A percentile compares a stretch with the other conserved stretches of the same genome.
Evolutionary conservation across 2,329 filamentous ascomycete species (phyloP).

Genomic region (Apiospora arundinis): DNA sequence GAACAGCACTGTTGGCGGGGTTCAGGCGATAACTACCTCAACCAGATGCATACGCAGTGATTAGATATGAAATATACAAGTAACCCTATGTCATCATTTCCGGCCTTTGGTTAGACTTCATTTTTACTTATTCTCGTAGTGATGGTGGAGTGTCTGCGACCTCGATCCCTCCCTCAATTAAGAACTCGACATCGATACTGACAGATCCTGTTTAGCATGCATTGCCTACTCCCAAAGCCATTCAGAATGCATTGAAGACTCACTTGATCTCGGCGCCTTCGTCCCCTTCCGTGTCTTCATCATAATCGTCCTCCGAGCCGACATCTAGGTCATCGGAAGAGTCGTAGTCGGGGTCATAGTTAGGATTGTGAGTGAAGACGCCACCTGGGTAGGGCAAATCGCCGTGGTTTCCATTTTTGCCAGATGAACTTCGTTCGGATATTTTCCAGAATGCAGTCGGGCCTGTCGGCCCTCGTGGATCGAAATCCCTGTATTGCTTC

Average conservation of each 20-base stretch:
- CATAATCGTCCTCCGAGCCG: neutral
- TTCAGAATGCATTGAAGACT: neutral
- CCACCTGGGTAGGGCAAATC: neutral
- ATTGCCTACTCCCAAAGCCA: neutral
- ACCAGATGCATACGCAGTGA: no score
- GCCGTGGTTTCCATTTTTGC: constrained; percentile 50
- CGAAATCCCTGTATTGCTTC: constrained; percentile 57
- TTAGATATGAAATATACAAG: neutral
- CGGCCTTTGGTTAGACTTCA: neutral
- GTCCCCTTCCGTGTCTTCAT: neutral
- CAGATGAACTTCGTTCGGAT: constrained; percentile 49
- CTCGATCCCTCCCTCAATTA: neutral
- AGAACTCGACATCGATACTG: neutral
- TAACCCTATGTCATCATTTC: neutral
- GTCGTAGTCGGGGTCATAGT: constrained; percentile 9
- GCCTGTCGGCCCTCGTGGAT: constrained; percentile 69
- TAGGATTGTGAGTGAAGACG: neutral
- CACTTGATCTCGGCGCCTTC: neutral
- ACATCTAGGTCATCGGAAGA: neutral
- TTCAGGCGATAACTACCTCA: no score
- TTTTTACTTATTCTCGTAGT: neutral
- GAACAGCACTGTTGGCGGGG: no score
- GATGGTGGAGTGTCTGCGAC: neutral
- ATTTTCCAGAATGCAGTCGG: constrained; percentile 72
- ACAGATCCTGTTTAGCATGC: neutral